phyloP scores from a whole-genome alignment of 352 stramenopile species.

The Chrysophaeum taylorii region DNA sequence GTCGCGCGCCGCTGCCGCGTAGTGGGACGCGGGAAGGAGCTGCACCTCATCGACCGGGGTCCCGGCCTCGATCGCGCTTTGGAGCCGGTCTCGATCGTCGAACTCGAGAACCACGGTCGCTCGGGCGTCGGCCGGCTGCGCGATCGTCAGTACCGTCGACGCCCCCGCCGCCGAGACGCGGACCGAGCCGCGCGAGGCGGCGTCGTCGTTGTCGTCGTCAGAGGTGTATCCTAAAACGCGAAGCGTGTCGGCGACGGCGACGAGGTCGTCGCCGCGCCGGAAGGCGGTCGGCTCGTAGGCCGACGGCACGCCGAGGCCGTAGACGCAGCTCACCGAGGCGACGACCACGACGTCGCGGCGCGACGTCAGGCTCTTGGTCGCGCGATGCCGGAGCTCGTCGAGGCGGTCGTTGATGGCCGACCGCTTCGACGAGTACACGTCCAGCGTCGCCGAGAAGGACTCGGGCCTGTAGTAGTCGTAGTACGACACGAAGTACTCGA shows the following conservation, averaged over 20 bases:
- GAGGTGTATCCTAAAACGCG: no score
- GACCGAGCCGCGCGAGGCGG: constrained; percentile 26
- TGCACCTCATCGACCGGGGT: constrained; percentile 16
- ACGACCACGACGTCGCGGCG: constrained; percentile 47
- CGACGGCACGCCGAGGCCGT: constrained; percentile 47
- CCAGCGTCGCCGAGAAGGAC: constrained; percentile 38
- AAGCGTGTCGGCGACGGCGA: no score
- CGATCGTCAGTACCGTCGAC: neutral
- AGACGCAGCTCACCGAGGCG: constrained; percentile 48
- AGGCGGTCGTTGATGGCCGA: constrained; percentile 44
- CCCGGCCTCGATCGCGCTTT: no score
- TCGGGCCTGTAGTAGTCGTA: constrained; percentile 55
- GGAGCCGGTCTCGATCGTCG: constrained; percentile 8
- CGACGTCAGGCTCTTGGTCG: constrained; percentile 40
- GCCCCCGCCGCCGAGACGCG: neutral
- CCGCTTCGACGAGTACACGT: constrained; percentile 50
- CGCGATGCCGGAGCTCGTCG: constrained; percentile 44
- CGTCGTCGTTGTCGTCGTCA: constrained; percentile 23
- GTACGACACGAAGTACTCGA: constrained; percentile 51
- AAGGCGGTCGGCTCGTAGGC: no score
- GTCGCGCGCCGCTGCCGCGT: constrained; percentile 31
- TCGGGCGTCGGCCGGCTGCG: constrained; percentile 34
- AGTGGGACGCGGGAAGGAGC: constrained; percentile 44
- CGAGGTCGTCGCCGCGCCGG: no score
- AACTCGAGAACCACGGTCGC: constrained; percentile 30